These are phyloP conservation scores for Mortierella antarctica DNA, from an alignment of 192 early-diverging fungal genomes.

Conservation along the genomic window DNA sequence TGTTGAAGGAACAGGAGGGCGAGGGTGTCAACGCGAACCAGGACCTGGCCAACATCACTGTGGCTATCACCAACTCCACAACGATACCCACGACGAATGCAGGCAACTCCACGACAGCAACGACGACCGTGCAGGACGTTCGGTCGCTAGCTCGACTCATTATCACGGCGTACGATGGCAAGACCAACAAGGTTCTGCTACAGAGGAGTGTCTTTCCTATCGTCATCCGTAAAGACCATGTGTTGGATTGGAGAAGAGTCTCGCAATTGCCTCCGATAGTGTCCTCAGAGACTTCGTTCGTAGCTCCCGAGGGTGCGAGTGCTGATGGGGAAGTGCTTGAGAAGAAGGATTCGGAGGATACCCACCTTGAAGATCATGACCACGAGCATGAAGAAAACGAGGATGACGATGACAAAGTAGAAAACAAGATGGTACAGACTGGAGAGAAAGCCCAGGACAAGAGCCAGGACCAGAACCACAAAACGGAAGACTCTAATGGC, in stretches of 20 bases:
- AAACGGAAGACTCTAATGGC: no score
- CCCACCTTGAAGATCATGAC: constrained; percentile 2
- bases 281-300: background rate
- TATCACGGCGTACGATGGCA: constrained; percentile 34
- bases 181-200: constrained; percentile 24
- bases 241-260: constrained; percentile 6
- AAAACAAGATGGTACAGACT: background rate
- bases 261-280: background rate
- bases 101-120: background rate
- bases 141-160: constrained; percentile 18
- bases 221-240: constrained; percentile 13
- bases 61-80: background rate
- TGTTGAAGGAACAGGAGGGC: constrained; percentile 21
- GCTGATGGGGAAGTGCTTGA: constrained; percentile 5
- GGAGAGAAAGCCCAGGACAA: background rate
- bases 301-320: background rate
- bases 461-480: no score
- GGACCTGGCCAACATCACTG: background rate
- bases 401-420: constrained; percentile 8
- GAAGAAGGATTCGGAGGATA: constrained; percentile 22
- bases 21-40: background rate
- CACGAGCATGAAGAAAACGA: constrained; percentile 2
- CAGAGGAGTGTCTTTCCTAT: constrained; percentile 32
- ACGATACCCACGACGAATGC: background rate
- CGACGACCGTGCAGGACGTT: background rate